Conservation (phyloP, 75 land plant species). For the Pinus albicaulis region DNA sequence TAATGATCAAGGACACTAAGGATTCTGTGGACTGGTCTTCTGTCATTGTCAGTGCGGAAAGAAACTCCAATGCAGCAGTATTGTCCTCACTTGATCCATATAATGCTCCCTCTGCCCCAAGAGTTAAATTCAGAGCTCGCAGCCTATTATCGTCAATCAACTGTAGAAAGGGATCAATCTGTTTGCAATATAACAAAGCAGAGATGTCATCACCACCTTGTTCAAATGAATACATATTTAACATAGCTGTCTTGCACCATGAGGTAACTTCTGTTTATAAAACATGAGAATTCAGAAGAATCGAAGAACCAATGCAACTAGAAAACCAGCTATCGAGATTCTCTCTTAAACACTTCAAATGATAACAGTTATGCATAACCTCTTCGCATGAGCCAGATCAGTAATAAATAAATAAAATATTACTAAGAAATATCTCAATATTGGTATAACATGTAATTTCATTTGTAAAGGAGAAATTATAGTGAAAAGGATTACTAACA, state of each 20-base stretch:
- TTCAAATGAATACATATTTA: not conserved
- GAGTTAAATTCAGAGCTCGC: conserved; percentile 28
- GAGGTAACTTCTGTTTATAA: not conserved
- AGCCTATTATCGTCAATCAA: conserved; percentile 69
- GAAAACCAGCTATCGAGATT: not conserved
- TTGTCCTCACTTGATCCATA: conserved; percentile 85
- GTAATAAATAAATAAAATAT: not conserved
- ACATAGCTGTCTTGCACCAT: not conserved
- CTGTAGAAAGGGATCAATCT: conserved; percentile 90
- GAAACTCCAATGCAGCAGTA: conserved; percentile 43
- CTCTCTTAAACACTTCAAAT: not conserved
- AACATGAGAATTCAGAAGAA: not conserved
- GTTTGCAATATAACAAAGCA: conserved; percentile 9
- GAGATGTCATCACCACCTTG: not conserved
- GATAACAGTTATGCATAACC: not conserved
- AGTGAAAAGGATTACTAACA: conserved; percentile 31
- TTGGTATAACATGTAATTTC: not conserved
- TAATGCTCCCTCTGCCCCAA: not conserved
- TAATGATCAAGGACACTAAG: conserved; percentile 62
- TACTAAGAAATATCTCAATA: not conserved
- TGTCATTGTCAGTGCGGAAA: conserved; percentile 48
- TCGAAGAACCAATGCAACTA: not conserved
- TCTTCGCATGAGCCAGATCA: not conserved
- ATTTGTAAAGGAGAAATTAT: not conserved
- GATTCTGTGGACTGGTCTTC: conserved; percentile 59